Percentiles rank a stretch among this genome's conserved stretches.
phyloP scores from a whole-genome alignment of 345 rosid species.

The Bretschneidera sinensis region DNA sequence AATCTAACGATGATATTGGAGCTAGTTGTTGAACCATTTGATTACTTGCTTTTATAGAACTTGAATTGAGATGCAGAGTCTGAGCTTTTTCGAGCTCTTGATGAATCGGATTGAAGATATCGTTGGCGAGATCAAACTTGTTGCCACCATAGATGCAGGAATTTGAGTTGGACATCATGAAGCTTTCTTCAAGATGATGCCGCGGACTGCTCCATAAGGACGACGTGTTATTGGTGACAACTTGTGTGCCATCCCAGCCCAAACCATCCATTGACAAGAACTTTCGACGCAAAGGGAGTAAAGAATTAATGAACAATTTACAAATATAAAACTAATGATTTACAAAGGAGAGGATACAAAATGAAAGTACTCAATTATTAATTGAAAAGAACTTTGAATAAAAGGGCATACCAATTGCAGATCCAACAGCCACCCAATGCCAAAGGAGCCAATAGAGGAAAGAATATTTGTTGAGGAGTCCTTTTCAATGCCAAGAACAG shows the following conservation, averaged over 20 bases:
- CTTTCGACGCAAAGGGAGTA: not conserved
- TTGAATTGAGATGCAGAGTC: conserved; percentile 14
- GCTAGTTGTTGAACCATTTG: not conserved
- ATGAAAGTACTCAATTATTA: not conserved
- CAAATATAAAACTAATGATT: too few species aligned
- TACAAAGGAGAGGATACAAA: too few species aligned
- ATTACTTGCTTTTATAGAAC: conserved; percentile 19
- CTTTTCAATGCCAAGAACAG: too few species aligned
- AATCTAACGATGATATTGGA: conserved; percentile 18
- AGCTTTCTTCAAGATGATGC: conserved; percentile 18
- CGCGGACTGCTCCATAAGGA: conserved; percentile 26
- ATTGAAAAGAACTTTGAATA: not conserved
- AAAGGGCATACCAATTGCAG: conserved; percentile 21
- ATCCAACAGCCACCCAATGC: conserved; percentile 19
- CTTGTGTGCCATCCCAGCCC: conserved; percentile 36
- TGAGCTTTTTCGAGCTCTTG: conserved; percentile 26
- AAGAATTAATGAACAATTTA: too few species aligned
- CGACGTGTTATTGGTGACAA: conserved; percentile 15
- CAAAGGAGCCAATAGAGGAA: conserved; percentile 11
- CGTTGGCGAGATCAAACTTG: conserved; percentile 34
- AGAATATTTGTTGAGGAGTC: too few species aligned
- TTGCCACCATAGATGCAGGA: conserved; percentile 19
- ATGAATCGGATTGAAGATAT: conserved; percentile 34
- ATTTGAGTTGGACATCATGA: conserved; percentile 25
- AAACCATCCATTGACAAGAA: conserved; percentile 46